Evolutionary conservation across 1,139 yeast genomes (phyloP).

Genomic region (Candida dubliniensis): DNA sequence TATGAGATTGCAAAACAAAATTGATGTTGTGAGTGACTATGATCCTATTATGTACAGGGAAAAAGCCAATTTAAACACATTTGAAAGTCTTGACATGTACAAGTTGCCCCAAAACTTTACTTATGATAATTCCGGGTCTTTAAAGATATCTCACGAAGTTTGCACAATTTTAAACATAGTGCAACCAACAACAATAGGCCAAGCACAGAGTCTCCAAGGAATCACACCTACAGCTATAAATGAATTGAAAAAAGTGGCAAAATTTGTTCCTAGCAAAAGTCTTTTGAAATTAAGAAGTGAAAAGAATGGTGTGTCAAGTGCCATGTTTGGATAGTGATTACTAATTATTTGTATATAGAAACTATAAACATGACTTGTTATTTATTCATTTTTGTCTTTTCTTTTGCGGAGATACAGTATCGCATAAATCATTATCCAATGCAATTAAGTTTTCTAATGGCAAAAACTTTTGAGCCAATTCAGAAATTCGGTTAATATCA

Average conservation of each 20-base stretch:
- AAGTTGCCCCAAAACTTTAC: conserved; percentile 64
- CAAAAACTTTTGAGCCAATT: conserved; percentile 35
- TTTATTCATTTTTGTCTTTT: background rate
- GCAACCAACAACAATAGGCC: conserved; percentile 89
- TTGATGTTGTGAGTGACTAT: conserved; percentile 80
- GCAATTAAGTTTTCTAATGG: conserved; percentile 40
- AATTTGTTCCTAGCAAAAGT: conserved; percentile 6
- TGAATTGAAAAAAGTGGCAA: conserved; percentile 56
- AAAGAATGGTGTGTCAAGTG: background rate
- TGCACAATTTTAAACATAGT: conserved; percentile 67
- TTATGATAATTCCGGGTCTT: conserved; percentile 49
- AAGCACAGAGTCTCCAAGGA: conserved; percentile 92
- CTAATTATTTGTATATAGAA: no score
- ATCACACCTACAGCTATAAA: conserved; percentile 85
- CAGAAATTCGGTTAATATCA: conserved; percentile 26
- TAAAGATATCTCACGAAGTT: conserved; percentile 71
- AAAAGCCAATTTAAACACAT: conserved; percentile 67
- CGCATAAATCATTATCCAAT: conserved; percentile 33
- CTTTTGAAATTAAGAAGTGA: background rate
- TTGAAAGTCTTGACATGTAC: conserved; percentile 78
- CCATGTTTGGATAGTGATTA: background rate
- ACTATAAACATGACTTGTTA: background rate
- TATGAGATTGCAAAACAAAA: conserved; percentile 54
- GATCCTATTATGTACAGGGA: conserved; percentile 80
- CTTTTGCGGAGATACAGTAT: conserved; percentile 2